Evolutionary conservation across 2,329 filamentous ascomycete genomes (phyloP).

Genomic region (Penicillium hesseltinei): DNA sequence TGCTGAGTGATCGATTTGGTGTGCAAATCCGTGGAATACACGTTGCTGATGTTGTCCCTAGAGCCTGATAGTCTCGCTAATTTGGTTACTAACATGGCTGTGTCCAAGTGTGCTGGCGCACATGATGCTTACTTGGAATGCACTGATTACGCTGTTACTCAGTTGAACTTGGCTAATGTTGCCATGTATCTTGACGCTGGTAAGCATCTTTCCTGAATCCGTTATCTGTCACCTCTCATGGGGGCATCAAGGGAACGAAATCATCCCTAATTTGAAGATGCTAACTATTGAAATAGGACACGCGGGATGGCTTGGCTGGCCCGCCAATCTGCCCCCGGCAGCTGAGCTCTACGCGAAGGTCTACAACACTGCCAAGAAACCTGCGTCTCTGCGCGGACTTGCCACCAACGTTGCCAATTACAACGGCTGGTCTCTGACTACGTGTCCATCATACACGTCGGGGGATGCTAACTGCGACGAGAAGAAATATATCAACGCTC

Average conservation of each 20-base stretch:
- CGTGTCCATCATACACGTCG: constrained; percentile 46
- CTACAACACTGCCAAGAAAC: constrained; percentile 49
- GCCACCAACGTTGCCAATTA: constrained; percentile 61
- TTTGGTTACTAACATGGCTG: constrained; percentile 59
- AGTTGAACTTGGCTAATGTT: constrained; percentile 60
- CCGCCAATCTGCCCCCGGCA: constrained; percentile 56
- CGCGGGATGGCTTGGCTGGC: constrained; percentile 64
- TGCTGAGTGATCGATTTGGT: not conserved
- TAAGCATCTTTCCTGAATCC: not conserved
- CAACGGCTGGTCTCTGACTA: constrained; percentile 52
- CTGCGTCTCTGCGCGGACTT: constrained; percentile 51
- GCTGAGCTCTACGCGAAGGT: constrained; percentile 50
- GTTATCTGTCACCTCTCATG: not conserved
- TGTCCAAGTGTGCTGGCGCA: constrained; percentile 55
- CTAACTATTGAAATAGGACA: constrained; percentile 39
- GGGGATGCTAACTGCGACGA: constrained; percentile 54
- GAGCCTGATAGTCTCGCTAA: constrained; percentile 65
- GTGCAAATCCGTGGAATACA: not conserved
- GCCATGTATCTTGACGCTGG: constrained; percentile 64
- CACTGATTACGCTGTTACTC: constrained; percentile 55
- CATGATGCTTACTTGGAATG: constrained; percentile 56
- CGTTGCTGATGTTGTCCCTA: constrained; percentile 39
- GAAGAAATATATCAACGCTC: constrained; percentile 51
- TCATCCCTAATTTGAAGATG: accelerated
- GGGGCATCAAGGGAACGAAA: not conserved